Conservation (phyloP, 108 stramenopile genomes). For the Bacterosira constricta region DNA sequence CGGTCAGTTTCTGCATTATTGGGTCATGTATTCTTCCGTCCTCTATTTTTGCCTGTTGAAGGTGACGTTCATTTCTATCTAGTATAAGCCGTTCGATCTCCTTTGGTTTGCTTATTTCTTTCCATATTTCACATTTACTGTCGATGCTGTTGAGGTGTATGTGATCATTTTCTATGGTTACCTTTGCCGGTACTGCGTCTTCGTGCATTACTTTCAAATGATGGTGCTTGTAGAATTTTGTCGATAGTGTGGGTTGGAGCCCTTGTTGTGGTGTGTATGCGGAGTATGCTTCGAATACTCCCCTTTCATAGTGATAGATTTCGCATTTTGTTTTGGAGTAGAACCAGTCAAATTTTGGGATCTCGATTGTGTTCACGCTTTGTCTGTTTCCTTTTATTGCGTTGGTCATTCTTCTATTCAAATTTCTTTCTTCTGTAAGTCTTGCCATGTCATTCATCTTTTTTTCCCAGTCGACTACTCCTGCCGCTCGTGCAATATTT, state of each 20-base stretch:
- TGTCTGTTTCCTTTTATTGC: background rate
- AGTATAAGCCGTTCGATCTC: background rate
- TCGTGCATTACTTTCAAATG: constrained; percentile 7
- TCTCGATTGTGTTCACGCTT: background rate
- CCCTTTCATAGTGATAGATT: background rate
- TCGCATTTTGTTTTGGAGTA: background rate
- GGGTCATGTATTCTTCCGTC: too few species aligned
- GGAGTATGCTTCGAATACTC: background rate
- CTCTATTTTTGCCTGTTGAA: too few species aligned
- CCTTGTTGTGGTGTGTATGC: background rate
- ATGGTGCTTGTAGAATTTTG: background rate
- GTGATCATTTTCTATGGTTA: background rate
- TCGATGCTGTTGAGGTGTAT: background rate
- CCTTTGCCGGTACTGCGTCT: background rate
- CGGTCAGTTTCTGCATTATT: too few species aligned
- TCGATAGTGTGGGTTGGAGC: background rate
- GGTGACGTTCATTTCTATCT: background rate
- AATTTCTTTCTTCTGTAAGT: background rate
- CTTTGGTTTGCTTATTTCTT: background rate
- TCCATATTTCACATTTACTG: background rate
- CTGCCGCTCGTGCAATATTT: too few species aligned
- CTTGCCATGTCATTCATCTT: constrained; percentile 2
- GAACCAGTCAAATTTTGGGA: background rate
- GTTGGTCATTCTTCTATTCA: background rate
- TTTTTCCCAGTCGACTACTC: background rate